These are phyloP conservation scores for Monilinia aucupariae DNA, from an alignment of 2,329 filamentous ascomycete genomes.

Conservation along the genomic window DNA sequence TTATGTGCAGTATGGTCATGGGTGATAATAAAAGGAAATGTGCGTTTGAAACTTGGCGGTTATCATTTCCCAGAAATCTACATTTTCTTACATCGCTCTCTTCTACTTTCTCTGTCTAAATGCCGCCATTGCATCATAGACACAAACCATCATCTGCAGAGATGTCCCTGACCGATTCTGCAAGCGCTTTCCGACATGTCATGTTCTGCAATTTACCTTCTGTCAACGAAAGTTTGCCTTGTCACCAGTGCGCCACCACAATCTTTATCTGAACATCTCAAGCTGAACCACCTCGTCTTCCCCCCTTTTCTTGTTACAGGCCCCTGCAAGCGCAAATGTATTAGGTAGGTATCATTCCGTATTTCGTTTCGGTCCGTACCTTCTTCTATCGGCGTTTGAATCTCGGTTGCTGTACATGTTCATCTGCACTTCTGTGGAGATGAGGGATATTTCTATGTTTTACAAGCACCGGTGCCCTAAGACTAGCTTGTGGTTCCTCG, in stretches of 20 bases:
- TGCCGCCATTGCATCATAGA: neutral
- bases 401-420: conserved; percentile 5
- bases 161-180: conserved; percentile 9
- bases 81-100: conserved; percentile 3
- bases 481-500: neutral
- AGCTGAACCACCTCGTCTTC: conserved; percentile 3
- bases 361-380: conserved; percentile 8
- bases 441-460: conserved; percentile 1
- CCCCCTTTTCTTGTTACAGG: neutral
- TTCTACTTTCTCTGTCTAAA: neutral
- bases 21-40: conserved; percentile 13
- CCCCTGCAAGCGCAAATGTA: neutral
- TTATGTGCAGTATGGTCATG: conserved; percentile 15
- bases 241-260: neutral
- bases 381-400: conserved; percentile 2
- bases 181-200: conserved; percentile 14
- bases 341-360: conserved; percentile 7
- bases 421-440: conserved; percentile 10
- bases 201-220: conserved; percentile 12
- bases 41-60: conserved; percentile 8
- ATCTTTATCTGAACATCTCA: neutral
- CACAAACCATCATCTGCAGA: conserved; percentile 3
- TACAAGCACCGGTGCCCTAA: neutral
- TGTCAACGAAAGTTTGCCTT: conserved; percentile 10
- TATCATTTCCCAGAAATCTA: conserved; percentile 5